phyloP scores from a whole-genome alignment of 2,329 filamentous ascomycete species.

The Colletotrichum tamarilloi region DNA sequence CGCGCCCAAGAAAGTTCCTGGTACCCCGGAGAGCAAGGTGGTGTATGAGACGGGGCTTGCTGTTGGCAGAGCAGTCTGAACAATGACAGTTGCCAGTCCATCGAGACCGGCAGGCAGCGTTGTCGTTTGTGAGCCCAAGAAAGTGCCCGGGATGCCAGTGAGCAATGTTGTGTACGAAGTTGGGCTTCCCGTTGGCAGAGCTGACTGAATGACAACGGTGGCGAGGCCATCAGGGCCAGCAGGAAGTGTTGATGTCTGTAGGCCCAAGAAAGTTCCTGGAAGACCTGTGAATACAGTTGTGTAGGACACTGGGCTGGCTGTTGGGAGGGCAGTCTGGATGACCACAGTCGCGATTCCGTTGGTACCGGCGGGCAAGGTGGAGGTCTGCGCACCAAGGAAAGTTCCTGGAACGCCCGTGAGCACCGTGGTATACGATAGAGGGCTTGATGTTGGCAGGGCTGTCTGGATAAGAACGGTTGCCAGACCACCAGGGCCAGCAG shows the following conservation, averaged over 20 bases:
- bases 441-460: background rate
- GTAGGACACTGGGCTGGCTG: background rate
- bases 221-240: slow-evolving; percentile 3
- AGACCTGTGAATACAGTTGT: background rate
- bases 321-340: slow-evolving; percentile 3
- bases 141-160: background rate
- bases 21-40: background rate
- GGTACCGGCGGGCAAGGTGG: background rate
- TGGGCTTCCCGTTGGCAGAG: background rate
- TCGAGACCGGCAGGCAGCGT: background rate
- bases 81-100: background rate
- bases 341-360: slow-evolving; percentile 15
- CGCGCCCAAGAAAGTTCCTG: background rate
- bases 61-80: background rate
- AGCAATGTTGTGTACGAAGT: background rate
- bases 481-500: background rate
- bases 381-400: background rate
- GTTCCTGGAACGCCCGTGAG: slow-evolving; percentile 5
- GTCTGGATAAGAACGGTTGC: slow-evolving; percentile 6
- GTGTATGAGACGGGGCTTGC: slow-evolving; percentile 1
- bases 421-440: background rate
- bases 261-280: background rate
- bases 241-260: background rate
- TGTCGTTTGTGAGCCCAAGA: background rate
- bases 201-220: slow-evolving; percentile 9